phyloP scores from a whole-genome alignment of 352 stramenopile genomes.

The Phytophthora tubulina region DNA sequence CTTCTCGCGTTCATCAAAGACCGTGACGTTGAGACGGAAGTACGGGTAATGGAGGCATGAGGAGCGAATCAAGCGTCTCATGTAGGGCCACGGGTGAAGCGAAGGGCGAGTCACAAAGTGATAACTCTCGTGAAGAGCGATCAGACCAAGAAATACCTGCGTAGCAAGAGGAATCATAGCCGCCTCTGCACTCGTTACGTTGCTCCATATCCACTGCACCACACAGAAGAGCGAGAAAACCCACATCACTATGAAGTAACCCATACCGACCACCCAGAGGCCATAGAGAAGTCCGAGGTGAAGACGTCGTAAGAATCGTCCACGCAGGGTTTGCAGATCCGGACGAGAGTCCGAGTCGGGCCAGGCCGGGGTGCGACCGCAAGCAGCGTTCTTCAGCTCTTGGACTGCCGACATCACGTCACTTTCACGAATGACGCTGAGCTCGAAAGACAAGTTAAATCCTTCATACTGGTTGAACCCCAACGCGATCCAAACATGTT shows the following conservation, averaged over 20 bases:
- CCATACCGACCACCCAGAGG: constrained; percentile 40
- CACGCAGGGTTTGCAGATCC: constrained; percentile 41
- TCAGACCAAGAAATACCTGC: constrained; percentile 41
- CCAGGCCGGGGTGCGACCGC: constrained; percentile 26
- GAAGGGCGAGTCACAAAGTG: constrained; percentile 34
- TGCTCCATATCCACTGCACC: constrained; percentile 15
- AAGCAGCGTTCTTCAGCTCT: constrained; percentile 29
- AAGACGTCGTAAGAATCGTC: constrained; percentile 41
- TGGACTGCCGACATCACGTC: constrained; percentile 2
- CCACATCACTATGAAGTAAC: constrained; percentile 36
- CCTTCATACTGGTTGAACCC: background rate
- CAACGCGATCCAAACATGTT: background rate
- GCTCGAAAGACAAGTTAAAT: background rate
- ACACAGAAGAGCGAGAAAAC: constrained; percentile 27
- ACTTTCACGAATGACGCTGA: constrained; percentile 11
- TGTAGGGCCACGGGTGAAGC: constrained; percentile 51
- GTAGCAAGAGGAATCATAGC: constrained; percentile 14
- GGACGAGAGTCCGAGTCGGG: constrained; percentile 30
- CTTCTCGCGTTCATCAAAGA: constrained; percentile 48
- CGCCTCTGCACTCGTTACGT: background rate
- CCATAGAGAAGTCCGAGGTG: constrained; percentile 42
- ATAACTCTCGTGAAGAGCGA: constrained; percentile 58
- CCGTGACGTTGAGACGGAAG: constrained; percentile 51
- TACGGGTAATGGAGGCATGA: constrained; percentile 60
- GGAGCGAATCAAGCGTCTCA: constrained; percentile 49